Evolutionary conservation across 1,284 basidiomycete species (phyloP), one percentile per base, ranked within the genome.

Genomic region (Cutaneotrichosporon sp.): DNA sequence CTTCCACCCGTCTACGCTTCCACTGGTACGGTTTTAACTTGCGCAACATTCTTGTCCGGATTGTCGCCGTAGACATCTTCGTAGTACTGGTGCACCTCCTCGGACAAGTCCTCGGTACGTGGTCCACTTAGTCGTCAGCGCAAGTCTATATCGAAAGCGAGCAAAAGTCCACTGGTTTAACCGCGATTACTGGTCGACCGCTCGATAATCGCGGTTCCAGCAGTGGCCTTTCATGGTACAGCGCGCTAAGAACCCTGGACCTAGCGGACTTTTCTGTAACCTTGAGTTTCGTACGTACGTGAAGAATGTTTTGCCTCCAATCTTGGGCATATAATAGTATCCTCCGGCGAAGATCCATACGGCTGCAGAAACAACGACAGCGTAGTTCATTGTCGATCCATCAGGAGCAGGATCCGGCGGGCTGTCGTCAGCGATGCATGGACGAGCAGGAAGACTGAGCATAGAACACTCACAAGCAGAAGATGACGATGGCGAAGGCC

Each of bases 271-370:
- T n/a, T n/a, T n/a, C n/a, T n/a, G n/a, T n/a, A n/a, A n/a, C n/a
- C n/a, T n/a, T 10, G 4, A 8, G 6, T 9, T 9, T 16, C 22
- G 11, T 6, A 46, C 44, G 19, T 41, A 52, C 51, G 51, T 56
- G 63, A 69, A 71, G 61, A 67, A 71, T 1, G 69, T 71, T 46
- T 63, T 64, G 35, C 69, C 69, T 12, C 69, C 69, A 32, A 66
- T 65, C 27, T 59, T 61, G 22, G 69, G 69, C 34, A 66, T 41
- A 54, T 54, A 68, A 54, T 59, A 71, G 55, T 62, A 71, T 1
- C 34, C 57, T 7, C 52, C 52, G 16, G 69, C 67, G 38, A 71
- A 71, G 10, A 55, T 19, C 66, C 67, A 71, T 2, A 66, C 69
- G 4, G 49, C 69, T 3, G 55, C 64, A 5, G 60, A 55, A 14